These are phyloP conservation scores for Talinum fruticosum DNA, from an alignment of 148 eudicot species.

Conservation along the genomic window DNA sequence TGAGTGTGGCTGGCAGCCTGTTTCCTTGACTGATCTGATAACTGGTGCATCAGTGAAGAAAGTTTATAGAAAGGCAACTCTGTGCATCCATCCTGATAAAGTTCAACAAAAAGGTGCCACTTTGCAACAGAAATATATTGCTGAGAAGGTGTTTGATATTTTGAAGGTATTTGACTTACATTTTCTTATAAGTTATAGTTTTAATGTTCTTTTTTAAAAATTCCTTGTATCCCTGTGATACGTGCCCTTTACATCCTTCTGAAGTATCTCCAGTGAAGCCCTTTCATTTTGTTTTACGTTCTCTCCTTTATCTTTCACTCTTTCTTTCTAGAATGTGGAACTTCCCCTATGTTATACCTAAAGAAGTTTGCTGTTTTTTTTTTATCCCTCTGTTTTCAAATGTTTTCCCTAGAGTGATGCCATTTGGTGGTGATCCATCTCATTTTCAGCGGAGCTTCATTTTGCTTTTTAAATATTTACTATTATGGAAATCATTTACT, in stretches of 20 bases:
- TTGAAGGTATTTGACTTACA: slow-evolving; percentile 57
- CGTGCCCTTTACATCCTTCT: background rate
- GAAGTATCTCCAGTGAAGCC: background rate
- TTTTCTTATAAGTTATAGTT: slow-evolving; percentile 1
- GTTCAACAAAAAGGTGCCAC: slow-evolving; percentile 99
- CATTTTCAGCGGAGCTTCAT: background rate
- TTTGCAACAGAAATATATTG: slow-evolving; percentile 90
- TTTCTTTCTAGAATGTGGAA: too few species aligned
- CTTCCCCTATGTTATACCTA: background rate
- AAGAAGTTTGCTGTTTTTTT: background rate
- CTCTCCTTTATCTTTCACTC: background rate
- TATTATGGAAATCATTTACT: background rate
- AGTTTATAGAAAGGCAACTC: slow-evolving; percentile 86
- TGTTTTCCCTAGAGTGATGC: background rate
- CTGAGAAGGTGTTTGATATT: slow-evolving; percentile 97
- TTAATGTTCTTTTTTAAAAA: background rate
- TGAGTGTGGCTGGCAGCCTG: slow-evolving; percentile 99
- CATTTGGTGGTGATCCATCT: too few species aligned
- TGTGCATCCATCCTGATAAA: slow-evolving; percentile 99
- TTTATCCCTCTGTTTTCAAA: background rate
- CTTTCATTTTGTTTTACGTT: background rate
- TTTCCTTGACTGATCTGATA: slow-evolving; percentile 92
- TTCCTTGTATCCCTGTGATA: background rate
- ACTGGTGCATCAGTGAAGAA: slow-evolving; percentile 84
- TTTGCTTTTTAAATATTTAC: background rate